Conservation (phyloP, 2,329 filamentous ascomycete genomes). For the Fusarium cyanostomum region DNA sequence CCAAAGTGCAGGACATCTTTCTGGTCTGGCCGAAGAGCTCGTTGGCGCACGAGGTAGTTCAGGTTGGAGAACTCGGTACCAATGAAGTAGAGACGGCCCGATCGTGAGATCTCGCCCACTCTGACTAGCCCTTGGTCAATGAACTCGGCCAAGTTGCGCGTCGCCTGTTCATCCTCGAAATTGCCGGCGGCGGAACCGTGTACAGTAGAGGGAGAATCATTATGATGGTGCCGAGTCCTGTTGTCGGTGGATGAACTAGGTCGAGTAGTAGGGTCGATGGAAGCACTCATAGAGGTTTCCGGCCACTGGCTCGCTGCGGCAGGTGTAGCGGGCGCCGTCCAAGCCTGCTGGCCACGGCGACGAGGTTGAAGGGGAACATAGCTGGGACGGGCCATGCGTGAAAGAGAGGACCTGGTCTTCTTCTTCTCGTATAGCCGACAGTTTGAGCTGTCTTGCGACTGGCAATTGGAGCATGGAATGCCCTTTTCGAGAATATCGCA, state of each 20-base stretch:
- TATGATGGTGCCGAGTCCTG: constrained; percentile 10
- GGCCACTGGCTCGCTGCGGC: constrained; percentile 23
- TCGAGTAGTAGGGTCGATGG: constrained; percentile 11
- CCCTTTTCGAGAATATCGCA: constrained; percentile 60
- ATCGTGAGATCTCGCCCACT: constrained; percentile 56
- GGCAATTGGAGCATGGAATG: constrained; percentile 59
- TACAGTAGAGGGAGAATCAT: constrained; percentile 23
- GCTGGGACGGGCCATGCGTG: constrained; percentile 35
- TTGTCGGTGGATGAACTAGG: constrained; percentile 17
- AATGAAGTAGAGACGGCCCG: constrained; percentile 62
- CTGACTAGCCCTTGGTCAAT: constrained; percentile 59
- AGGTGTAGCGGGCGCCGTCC: constrained; percentile 40
- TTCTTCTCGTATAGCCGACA: constrained; percentile 62
- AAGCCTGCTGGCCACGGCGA: constrained; percentile 49
- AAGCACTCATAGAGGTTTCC: background rate
- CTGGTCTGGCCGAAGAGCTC: constrained; percentile 44
- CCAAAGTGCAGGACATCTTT: constrained; percentile 48
- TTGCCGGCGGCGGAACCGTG: constrained; percentile 35
- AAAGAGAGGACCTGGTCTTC: constrained; percentile 49
- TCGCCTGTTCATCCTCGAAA: constrained; percentile 53
- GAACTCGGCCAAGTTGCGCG: constrained; percentile 58
- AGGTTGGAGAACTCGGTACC: constrained; percentile 66
- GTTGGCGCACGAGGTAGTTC: constrained; percentile 63
- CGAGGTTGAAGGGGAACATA: constrained; percentile 58
- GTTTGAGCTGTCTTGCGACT: constrained; percentile 51